A percentile compares a stretch with the other conserved stretches of the same genome.
Conservation (phyloP, 352 stramenopile species). For the Globisporangium nagaii region DNA sequence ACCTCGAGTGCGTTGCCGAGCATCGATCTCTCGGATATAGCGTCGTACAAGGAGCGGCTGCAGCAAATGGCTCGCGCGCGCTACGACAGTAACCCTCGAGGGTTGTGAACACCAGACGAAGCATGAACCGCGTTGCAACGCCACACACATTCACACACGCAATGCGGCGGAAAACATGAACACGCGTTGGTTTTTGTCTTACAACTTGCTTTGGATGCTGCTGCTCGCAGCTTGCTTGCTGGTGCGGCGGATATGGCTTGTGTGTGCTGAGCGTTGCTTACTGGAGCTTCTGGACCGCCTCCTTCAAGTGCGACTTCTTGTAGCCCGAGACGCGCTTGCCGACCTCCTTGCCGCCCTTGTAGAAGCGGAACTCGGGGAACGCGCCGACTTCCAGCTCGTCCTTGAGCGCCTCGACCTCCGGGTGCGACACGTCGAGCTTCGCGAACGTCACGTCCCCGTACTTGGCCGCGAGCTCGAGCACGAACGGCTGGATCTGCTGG, state of each 20-base stretch:
- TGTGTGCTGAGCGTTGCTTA: constrained; percentile 18
- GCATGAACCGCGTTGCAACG: no score
- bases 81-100: constrained; percentile 31
- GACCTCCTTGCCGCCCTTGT: constrained; percentile 77
- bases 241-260: not conserved
- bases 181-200: no score
- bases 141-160: not conserved
- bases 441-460: constrained; percentile 71
- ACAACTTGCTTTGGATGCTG: no score
- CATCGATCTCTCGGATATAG: constrained; percentile 41
- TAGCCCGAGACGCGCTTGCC: constrained; percentile 69
- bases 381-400: constrained; percentile 62
- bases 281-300: constrained; percentile 50
- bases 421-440: constrained; percentile 69
- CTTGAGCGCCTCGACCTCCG: constrained; percentile 72
- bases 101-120: constrained; percentile 4
- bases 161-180: no score
- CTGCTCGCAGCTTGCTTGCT: no score
- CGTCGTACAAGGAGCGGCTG: constrained; percentile 56
- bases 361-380: constrained; percentile 84
- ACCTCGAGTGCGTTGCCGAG: constrained; percentile 11
- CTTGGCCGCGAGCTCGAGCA: constrained; percentile 60
- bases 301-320: constrained; percentile 82
- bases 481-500: constrained; percentile 73
- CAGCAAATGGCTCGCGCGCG: constrained; percentile 54